Percentiles rank a stretch among this genome's conserved stretches.
These are phyloP conservation scores for Fragaria vesca DNA, from an alignment of 306 rosid species.

Conservation along the genomic window DNA sequence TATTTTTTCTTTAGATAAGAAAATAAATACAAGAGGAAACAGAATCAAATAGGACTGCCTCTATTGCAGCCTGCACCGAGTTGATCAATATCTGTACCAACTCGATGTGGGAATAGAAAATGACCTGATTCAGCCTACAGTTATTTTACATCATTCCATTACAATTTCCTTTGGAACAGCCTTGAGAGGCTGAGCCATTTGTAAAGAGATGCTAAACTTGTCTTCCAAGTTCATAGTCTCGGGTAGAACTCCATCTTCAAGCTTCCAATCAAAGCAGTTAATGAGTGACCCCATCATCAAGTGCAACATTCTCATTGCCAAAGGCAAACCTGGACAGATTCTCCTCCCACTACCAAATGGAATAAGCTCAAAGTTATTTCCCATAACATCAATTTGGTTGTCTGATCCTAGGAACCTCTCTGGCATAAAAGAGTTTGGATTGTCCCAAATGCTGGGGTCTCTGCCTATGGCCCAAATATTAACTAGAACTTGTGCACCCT, in stretches of 20 bases:
- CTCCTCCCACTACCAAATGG: conserved; percentile 45
- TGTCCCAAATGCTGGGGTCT: conserved; percentile 23
- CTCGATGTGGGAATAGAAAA: neutral
- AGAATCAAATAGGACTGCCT: too few species aligned
- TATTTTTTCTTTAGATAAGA: too few species aligned
- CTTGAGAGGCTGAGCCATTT: conserved; percentile 26
- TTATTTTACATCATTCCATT: neutral
- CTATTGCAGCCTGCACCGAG: too few species aligned
- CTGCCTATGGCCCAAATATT: conserved; percentile 33
- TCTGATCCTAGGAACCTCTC: conserved; percentile 27
- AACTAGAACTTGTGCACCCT: conserved; percentile 29
- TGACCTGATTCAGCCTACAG: neutral
- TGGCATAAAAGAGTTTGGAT: conserved; percentile 17
- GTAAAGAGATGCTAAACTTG: conserved; percentile 23
- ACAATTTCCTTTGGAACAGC: neutral
- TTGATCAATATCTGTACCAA: too few species aligned
- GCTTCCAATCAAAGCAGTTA: conserved; percentile 39
- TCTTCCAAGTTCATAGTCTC: conserved; percentile 30
- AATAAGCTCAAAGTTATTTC: conserved; percentile 31
- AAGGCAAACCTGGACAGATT: conserved; percentile 43
- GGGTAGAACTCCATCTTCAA: conserved; percentile 26
- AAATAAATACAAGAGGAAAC: too few species aligned
- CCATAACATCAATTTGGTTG: conserved; percentile 13
- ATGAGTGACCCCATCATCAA: conserved; percentile 42
- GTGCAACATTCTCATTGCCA: conserved; percentile 40